phyloP scores from a whole-genome alignment of 129 eudicot genomes.

The Centella asiatica region DNA sequence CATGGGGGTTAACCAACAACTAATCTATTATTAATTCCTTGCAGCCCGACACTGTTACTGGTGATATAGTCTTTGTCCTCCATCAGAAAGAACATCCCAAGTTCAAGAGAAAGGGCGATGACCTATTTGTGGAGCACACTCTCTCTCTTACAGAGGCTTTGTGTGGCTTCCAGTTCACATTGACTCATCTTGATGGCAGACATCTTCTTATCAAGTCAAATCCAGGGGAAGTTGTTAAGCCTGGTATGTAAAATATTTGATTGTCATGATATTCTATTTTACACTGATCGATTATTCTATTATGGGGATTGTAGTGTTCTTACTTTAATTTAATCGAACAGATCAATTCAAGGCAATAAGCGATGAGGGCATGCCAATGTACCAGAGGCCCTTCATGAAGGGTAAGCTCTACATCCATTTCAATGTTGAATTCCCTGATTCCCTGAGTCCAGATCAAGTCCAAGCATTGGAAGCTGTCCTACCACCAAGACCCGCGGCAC shows the following conservation, averaged over 20 bases:
- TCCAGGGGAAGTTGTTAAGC: constrained; percentile 5
- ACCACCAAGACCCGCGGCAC: constrained; percentile 39
- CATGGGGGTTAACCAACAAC: background rate
- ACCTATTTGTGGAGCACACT: constrained; percentile 66
- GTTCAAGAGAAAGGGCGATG: constrained; percentile 79
- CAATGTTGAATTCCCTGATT: constrained; percentile 62
- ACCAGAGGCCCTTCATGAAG: constrained; percentile 66
- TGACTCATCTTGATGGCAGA: constrained; percentile 33
- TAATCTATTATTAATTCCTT: background rate
- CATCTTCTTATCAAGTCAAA: constrained; percentile 6
- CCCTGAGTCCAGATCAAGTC: constrained; percentile 48
- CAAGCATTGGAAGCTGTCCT: constrained; percentile 48
- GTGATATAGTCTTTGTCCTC: constrained; percentile 74
- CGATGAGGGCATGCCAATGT: constrained; percentile 85
- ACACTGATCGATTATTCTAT: background rate
- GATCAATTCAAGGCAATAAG: constrained; percentile 70
- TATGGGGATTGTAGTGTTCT: background rate
- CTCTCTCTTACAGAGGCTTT: constrained; percentile 62
- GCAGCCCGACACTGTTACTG: constrained; percentile 84
- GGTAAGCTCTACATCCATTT: constrained; percentile 70
- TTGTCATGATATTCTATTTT: background rate
- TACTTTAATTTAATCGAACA: background rate
- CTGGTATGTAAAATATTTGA: constrained; percentile 2
- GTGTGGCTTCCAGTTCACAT: constrained; percentile 65
- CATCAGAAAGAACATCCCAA: constrained; percentile 89